Evolutionary conservation across 164 flowering plant genomes (phyloP).

Genomic region (Pachysandra terminalis): DNA sequence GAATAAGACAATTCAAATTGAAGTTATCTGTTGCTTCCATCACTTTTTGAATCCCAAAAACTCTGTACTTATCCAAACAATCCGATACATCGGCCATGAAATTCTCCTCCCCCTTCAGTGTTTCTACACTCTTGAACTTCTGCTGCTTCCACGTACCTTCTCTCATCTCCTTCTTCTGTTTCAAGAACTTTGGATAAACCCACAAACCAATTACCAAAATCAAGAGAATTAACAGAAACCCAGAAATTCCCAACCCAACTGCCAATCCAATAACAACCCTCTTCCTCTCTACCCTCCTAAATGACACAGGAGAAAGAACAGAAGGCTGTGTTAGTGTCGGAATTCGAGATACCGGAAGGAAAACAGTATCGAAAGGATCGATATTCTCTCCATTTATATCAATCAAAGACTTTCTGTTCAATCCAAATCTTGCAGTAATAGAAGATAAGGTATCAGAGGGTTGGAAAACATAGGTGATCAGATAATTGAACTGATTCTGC

Average conservation of each 20-base stretch:
- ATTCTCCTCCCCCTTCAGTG: slow-evolving; percentile 13
- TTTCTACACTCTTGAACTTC: slow-evolving; percentile 1
- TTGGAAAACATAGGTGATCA: slow-evolving; percentile 67
- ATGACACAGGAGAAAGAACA: slow-evolving; percentile 13
- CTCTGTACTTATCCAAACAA: slow-evolving; percentile 80
- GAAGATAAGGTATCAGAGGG: slow-evolving; percentile 51
- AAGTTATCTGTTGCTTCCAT: slow-evolving; percentile 67
- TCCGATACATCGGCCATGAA: slow-evolving; percentile 83
- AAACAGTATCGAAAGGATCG: slow-evolving; percentile 41
- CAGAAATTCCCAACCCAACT: slow-evolving; percentile 53
- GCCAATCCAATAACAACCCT: slow-evolving; percentile 47
- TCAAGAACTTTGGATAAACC: slow-evolving; percentile 26
- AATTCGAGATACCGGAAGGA: slow-evolving; percentile 59
- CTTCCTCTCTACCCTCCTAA: slow-evolving; percentile 19
- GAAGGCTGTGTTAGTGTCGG: slow-evolving; percentile 54
- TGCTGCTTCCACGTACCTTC: slow-evolving; percentile 24
- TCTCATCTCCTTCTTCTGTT: slow-evolving; percentile 12
- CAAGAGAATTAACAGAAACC: slow-evolving; percentile 25
- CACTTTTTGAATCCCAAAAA: slow-evolving; percentile 66
- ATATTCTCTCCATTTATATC: slow-evolving; percentile 43
- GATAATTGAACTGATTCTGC: slow-evolving; percentile 29
- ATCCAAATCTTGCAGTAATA: slow-evolving; percentile 47
- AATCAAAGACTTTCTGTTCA: slow-evolving; percentile 24
- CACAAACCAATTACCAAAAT: slow-evolving; percentile 42
- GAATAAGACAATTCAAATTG: slow-evolving; percentile 45